These are phyloP conservation scores for Ricinus communis DNA, from an alignment of 345 rosid species.

Conservation along the genomic window DNA sequence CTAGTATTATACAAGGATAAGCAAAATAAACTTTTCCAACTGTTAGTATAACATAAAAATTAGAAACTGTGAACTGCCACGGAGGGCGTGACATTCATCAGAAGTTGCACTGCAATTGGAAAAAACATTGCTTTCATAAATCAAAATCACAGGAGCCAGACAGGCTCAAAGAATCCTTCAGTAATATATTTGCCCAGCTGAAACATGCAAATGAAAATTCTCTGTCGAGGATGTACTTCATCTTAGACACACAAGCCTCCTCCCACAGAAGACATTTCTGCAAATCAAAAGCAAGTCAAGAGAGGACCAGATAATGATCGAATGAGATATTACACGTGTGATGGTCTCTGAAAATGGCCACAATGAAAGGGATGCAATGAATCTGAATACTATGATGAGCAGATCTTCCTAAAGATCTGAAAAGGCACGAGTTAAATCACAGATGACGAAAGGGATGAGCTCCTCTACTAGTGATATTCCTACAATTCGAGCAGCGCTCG, in stretches of 20 bases:
- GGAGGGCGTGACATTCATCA: background rate
- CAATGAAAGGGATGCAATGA: too few relatives aligned
- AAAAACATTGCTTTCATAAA: conserved; percentile 3
- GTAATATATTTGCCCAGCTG: background rate
- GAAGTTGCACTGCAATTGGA: background rate
- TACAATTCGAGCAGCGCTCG: too few relatives aligned
- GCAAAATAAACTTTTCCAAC: background rate
- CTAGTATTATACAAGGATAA: background rate
- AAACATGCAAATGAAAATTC: background rate
- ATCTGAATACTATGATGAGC: too few relatives aligned
- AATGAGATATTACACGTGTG: too few relatives aligned
- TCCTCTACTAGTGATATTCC: too few relatives aligned
- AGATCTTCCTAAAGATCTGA: too few relatives aligned
- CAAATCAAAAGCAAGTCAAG: background rate
- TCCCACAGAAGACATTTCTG: conserved; percentile 34
- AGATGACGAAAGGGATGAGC: too few relatives aligned
- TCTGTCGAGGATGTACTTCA: conserved; percentile 5
- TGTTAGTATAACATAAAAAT: background rate
- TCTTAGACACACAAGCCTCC: conserved; percentile 31
- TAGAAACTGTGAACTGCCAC: background rate
- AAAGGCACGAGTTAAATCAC: too few relatives aligned
- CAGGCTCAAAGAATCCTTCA: too few relatives aligned
- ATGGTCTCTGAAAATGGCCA: too few relatives aligned
- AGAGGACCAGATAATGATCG: background rate
- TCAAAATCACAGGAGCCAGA: background rate